Evolutionary conservation across 768 basidiomycete species (phyloP).

Genomic region (Hericium alpestre): DNA sequence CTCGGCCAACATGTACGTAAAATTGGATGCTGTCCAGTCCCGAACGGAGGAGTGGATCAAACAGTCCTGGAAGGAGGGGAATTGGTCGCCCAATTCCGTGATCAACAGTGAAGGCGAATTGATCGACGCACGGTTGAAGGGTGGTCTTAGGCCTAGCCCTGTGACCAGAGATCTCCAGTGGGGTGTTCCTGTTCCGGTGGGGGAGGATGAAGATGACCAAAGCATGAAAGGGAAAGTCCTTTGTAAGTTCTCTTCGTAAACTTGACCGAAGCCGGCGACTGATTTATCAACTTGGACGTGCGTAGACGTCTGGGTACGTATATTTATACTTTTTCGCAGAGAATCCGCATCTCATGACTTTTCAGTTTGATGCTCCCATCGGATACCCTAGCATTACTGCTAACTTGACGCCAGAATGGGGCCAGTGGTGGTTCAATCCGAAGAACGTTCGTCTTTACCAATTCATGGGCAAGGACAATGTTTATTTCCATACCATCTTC

Average conservation of each 20-base stretch:
- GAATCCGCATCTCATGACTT: neutral
- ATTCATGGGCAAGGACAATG: conserved; percentile 99
- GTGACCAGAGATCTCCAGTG: conserved; percentile 90
- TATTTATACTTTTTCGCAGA: neutral
- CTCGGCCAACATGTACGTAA: conserved; percentile 88
- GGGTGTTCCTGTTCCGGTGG: conserved; percentile 87
- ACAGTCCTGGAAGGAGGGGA: conserved; percentile 64
- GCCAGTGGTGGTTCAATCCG: conserved; percentile 93
- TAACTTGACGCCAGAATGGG: conserved; percentile 89
- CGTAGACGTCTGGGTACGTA: conserved; percentile 85
- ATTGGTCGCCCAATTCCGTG: conserved; percentile 89
- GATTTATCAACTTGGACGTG: neutral
- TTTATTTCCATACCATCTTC: conserved; percentile 96
- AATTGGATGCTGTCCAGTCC: conserved; percentile 74
- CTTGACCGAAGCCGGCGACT: neutral
- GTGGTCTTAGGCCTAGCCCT: conserved; percentile 79
- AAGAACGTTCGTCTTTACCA: conserved; percentile 86
- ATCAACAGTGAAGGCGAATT: conserved; percentile 83
- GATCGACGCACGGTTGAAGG: conserved; percentile 78
- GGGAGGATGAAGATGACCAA: conserved; percentile 59
- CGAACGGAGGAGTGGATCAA: conserved; percentile 83
- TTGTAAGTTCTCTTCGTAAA: conserved; percentile 45
- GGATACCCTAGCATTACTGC: conserved; percentile 98
- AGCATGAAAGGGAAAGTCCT: conserved; percentile 93
- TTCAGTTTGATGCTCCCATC: conserved; percentile 89